Evolutionary conservation across 306 rosid species (phyloP).

Genomic region (Biancaea sappan): DNA sequence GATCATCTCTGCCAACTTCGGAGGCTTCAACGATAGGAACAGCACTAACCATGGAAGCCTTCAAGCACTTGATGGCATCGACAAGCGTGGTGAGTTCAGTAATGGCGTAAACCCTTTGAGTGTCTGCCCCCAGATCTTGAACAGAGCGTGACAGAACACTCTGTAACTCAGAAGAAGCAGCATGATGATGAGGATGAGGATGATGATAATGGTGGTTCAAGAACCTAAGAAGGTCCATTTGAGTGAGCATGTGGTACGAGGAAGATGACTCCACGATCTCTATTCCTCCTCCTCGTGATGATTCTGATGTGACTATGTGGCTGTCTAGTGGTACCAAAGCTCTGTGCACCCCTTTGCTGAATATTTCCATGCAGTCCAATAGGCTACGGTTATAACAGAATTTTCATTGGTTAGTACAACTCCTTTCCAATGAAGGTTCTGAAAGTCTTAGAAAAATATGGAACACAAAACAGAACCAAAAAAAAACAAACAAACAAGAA

Average conservation of each 20-base stretch:
- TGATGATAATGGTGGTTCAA: slow-evolving; percentile 56
- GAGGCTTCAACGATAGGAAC: slow-evolving; percentile 71
- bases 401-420: too few species aligned
- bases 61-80: slow-evolving; percentile 75
- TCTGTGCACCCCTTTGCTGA: slow-evolving; percentile 91
- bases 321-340: slow-evolving; percentile 78
- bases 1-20: slow-evolving; percentile 51
- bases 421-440: too few species aligned
- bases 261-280: slow-evolving; percentile 77
- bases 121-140: slow-evolving; percentile 59
- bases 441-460: too few species aligned
- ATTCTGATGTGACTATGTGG: slow-evolving; percentile 35
- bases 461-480: too few species aligned
- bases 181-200: too few species aligned
- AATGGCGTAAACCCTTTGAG: slow-evolving; percentile 64
- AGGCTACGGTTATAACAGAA: slow-evolving; percentile 41
- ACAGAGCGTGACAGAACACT: slow-evolving; percentile 39
- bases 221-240: slow-evolving; percentile 74
- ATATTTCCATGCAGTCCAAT: slow-evolving; percentile 89
- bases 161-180: slow-evolving; percentile 26
- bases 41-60: slow-evolving; percentile 66
- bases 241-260: slow-evolving; percentile 71
- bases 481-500: too few species aligned
- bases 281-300: slow-evolving; percentile 62
- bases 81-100: slow-evolving; percentile 64